These are phyloP conservation scores for Cystofilobasidium capitatum DNA, from an alignment of 768 basidiomycete species.

Conservation along the genomic window DNA sequence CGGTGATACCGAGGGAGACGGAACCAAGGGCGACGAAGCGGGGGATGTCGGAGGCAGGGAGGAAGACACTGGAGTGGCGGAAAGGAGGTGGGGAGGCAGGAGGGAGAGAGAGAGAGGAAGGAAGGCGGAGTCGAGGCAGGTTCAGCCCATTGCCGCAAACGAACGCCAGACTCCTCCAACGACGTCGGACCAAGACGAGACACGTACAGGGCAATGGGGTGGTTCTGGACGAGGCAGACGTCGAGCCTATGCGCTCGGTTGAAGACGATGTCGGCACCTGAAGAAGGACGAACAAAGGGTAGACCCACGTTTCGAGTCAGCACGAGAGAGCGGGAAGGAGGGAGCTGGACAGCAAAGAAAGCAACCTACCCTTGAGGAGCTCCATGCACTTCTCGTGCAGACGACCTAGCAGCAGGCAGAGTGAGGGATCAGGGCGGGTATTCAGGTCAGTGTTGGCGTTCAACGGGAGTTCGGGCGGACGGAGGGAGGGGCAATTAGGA, in stretches of 20 bases:
- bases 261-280: constrained; percentile 94
- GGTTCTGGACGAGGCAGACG: constrained; percentile 86
- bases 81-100: background rate
- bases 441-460: background rate
- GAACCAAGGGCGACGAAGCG: constrained; percentile 97
- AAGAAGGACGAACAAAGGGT: background rate
- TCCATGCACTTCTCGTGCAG: constrained; percentile 83
- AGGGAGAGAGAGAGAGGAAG: background rate
- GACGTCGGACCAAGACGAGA: background rate
- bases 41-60: constrained; percentile 92
- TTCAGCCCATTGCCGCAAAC: too few relatives aligned
- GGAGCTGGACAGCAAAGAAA: background rate
- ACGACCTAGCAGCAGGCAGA: constrained; percentile 49
- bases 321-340: background rate
- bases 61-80: constrained; percentile 61
- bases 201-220: constrained; percentile 80
- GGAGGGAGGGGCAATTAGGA: background rate
- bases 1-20: constrained; percentile 93
- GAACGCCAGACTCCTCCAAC: background rate
- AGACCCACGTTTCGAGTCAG: background rate
- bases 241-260: constrained; percentile 77
- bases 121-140: background rate
- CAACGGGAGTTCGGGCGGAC: background rate
- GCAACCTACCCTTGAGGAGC: constrained; percentile 63
- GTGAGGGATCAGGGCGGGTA: background rate